These are phyloP conservation scores for Volvariella surrecta DNA, from an alignment of 1,284 basidiomycete genomes.

Conservation along the genomic window DNA sequence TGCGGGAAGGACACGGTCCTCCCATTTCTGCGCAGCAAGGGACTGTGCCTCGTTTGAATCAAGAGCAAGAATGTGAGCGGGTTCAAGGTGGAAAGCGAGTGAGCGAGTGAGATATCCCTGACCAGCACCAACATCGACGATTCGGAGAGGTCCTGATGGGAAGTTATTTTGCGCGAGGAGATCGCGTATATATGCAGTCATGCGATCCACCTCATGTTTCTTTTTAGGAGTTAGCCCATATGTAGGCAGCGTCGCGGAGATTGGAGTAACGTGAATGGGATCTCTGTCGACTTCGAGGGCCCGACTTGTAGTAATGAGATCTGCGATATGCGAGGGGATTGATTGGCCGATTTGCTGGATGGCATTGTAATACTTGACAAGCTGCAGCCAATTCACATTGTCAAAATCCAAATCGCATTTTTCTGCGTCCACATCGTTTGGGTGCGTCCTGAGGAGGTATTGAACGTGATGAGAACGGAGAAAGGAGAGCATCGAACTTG, in stretches of 20 bases:
- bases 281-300: constrained; percentile 15
- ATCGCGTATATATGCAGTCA: constrained; percentile 24
- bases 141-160: constrained; percentile 15
- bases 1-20: constrained; percentile 11
- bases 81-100: constrained; percentile 15
- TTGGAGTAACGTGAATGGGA: constrained; percentile 13
- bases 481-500: constrained; percentile 9
- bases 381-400: constrained; percentile 3
- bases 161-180: constrained; percentile 16
- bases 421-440: constrained; percentile 11
- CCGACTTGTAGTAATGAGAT: constrained; percentile 15
- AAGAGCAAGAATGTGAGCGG: constrained; percentile 19
- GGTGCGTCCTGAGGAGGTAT: constrained; percentile 13
- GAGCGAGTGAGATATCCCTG: constrained; percentile 25
- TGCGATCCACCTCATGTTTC: constrained; percentile 26
- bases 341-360: background rate
- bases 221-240: constrained; percentile 32
- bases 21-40: constrained; percentile 21
- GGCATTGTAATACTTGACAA: constrained; percentile 6
- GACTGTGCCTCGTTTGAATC: constrained; percentile 20
- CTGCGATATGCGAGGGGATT: constrained; percentile 8
- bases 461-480: constrained; percentile 7
- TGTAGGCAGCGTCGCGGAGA: constrained; percentile 9
- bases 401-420: constrained; percentile 6
- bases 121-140: constrained; percentile 34